Conservation (phyloP, 208 protist species). For the Eutreptiella sp. region DNA sequence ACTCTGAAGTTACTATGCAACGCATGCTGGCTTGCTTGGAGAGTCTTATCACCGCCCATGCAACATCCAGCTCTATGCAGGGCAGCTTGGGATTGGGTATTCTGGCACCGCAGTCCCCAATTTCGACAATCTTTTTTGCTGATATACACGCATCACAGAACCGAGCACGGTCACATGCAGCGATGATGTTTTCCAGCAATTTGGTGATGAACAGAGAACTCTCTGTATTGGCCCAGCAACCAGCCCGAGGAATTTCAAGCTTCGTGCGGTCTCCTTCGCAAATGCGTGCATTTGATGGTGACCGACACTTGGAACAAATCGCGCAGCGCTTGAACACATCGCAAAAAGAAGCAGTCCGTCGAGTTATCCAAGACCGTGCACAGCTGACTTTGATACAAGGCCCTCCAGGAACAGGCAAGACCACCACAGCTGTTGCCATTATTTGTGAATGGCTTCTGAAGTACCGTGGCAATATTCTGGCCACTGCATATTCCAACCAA, state of each 20-base stretch:
- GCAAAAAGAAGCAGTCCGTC: background rate
- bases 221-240: background rate
- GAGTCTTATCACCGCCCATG: no score
- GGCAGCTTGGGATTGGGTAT: no score
- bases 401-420: slow-evolving; percentile 28
- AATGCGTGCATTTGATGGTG: no score
- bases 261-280: no score
- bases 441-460: slow-evolving; percentile 16
- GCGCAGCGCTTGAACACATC: slow-evolving; percentile 6
- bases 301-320: background rate
- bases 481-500: slow-evolving; percentile 15
- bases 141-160: slow-evolving; percentile 17
- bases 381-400: slow-evolving; percentile 31
- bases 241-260: background rate
- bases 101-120: slow-evolving; percentile 3
- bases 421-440: slow-evolving; percentile 11
- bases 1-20: background rate
- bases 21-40: slow-evolving; percentile 1
- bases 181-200: background rate
- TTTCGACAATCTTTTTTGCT: slow-evolving; percentile 4
- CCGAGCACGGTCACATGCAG: background rate
- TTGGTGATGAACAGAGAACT: background rate
- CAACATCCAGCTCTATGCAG: no score
- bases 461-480: slow-evolving; percentile 3
- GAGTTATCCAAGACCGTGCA: slow-evolving; percentile 8